These are phyloP conservation scores for Conoideocrella luteorostrata DNA, from an alignment of 2,329 filamentous ascomycete genomes.

Conservation along the genomic window DNA sequence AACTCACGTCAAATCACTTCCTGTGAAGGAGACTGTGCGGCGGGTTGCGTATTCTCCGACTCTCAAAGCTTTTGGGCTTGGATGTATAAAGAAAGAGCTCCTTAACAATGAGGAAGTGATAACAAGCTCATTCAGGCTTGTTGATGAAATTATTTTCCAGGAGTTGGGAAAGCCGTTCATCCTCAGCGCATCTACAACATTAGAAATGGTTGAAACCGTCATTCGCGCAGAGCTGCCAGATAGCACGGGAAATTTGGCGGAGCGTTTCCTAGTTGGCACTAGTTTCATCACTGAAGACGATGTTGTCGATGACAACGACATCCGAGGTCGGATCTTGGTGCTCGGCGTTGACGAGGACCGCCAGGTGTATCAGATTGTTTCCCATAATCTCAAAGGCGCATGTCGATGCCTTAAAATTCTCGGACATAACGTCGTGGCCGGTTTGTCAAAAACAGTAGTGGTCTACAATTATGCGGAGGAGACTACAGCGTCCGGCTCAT, in stretches of 20 bases:
- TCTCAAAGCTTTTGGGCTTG: slow-evolving; percentile 78
- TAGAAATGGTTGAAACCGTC: slow-evolving; percentile 79
- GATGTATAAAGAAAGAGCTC: slow-evolving; percentile 73
- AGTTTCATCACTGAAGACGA: slow-evolving; percentile 64
- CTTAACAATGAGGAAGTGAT: slow-evolving; percentile 66
- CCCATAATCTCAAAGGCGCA: slow-evolving; percentile 66
- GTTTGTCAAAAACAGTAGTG: slow-evolving; percentile 79
- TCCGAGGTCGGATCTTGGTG: slow-evolving; percentile 69
- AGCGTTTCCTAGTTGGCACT: slow-evolving; percentile 89
- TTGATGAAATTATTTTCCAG: slow-evolving; percentile 84
- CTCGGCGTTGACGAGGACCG: slow-evolving; percentile 75
- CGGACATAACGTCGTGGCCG: slow-evolving; percentile 73
- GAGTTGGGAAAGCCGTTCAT: slow-evolving; percentile 63
- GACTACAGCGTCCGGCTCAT: slow-evolving; percentile 46
- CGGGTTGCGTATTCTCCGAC: slow-evolving; percentile 77
- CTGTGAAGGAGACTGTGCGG: slow-evolving; percentile 75
- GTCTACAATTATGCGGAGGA: slow-evolving; percentile 50
- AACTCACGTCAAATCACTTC: slow-evolving; percentile 79
- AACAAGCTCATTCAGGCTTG: slow-evolving; percentile 75
- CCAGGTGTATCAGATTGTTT: slow-evolving; percentile 64
- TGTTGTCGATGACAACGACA: slow-evolving; percentile 38
- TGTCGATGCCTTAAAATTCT: slow-evolving; percentile 74
- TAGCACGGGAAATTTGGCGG: slow-evolving; percentile 48
- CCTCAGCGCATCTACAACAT: slow-evolving; percentile 40
- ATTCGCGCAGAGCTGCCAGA: slow-evolving; percentile 67